Evolutionary conservation across 148 eudicot species (phyloP).

Genomic region (Silene uniflora): DNA sequence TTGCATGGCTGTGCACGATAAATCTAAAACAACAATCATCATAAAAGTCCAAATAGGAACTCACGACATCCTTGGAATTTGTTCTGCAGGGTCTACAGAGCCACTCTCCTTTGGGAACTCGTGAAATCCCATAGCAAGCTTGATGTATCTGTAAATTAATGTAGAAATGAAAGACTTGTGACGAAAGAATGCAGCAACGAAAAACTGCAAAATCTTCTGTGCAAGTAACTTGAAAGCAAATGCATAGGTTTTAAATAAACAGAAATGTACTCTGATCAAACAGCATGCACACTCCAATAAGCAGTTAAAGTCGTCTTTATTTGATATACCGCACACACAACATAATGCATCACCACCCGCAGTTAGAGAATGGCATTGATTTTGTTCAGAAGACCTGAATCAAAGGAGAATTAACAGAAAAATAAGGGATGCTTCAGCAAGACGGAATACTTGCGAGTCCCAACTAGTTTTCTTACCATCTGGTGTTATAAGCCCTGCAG

Average conservation of each 20-base stretch:
- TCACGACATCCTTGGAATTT: slow-evolving; percentile 47
- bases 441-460: not conserved
- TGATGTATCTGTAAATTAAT: slow-evolving; percentile 45
- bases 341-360: slow-evolving; percentile 32
- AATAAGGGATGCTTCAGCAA: slow-evolving; percentile 1
- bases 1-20: not conserved
- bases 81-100: slow-evolving; percentile 54
- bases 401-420: slow-evolving; percentile 14
- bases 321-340: slow-evolving; percentile 54
- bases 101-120: slow-evolving; percentile 52
- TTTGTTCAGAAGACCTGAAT: slow-evolving; percentile 32
- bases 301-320: slow-evolving; percentile 37
- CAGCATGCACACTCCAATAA: slow-evolving; percentile 49
- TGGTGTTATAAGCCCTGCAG: slow-evolving; percentile 13
- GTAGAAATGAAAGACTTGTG: slow-evolving; percentile 1
- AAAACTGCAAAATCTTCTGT: not conserved
- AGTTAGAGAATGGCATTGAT: slow-evolving; percentile 21
- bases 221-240: slow-evolving; percentile 12
- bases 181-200: not conserved
- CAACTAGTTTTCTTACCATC: slow-evolving; percentile 31
- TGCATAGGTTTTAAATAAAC: not conserved
- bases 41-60: slow-evolving; percentile 19
- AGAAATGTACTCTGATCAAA: slow-evolving; percentile 39
- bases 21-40: not conserved
- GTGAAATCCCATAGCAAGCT: slow-evolving; percentile 57